Evolutionary conservation across 1,284 basidiomycete genomes (phyloP).

Genomic region (Ganoderma lucidum): DNA sequence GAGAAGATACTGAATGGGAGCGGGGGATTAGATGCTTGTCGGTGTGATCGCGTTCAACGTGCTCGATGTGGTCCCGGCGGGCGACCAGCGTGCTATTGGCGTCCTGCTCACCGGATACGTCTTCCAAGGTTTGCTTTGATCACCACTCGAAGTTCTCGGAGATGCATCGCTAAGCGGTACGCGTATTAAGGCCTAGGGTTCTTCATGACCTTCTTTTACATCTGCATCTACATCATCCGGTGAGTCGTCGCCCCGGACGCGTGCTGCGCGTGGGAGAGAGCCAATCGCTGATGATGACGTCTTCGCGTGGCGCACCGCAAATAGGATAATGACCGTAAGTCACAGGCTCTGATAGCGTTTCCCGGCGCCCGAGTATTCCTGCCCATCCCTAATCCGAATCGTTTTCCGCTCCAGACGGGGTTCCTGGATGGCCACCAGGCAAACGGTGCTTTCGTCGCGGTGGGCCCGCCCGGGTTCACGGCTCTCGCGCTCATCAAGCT

Average conservation of each 20-base stretch:
- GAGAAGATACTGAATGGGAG: conserved; percentile 7
- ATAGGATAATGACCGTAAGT: conserved; percentile 53
- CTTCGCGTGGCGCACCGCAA: conserved; percentile 14
- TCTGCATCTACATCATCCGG: conserved; percentile 58
- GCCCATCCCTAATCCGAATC: not conserved
- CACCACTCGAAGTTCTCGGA: conserved; percentile 21
- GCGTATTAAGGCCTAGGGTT: conserved; percentile 49
- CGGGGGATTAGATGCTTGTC: conserved; percentile 51
- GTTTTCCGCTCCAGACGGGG: conserved; percentile 47
- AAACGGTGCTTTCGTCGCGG: conserved; percentile 57
- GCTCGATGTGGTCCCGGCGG: conserved; percentile 47
- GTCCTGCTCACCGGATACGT: conserved; percentile 55
- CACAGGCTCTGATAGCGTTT: conserved; percentile 6
- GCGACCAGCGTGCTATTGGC: conserved; percentile 48
- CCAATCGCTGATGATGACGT: conserved; percentile 17
- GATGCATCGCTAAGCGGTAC: conserved; percentile 18
- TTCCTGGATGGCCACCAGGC: conserved; percentile 59
- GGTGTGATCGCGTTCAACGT: conserved; percentile 58
- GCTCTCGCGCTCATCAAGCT: conserved; percentile 56
- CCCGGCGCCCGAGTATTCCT: conserved; percentile 8
- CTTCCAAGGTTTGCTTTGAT: conserved; percentile 50
- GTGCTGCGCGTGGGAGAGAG: conserved; percentile 3
- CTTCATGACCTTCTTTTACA: conserved; percentile 61
- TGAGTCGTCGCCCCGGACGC: conserved; percentile 33
- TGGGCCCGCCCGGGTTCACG: conserved; percentile 58